These are phyloP conservation scores for Thielaviopsis musarum DNA, from an alignment of 2,329 filamentous ascomycete species.

Conservation along the genomic window DNA sequence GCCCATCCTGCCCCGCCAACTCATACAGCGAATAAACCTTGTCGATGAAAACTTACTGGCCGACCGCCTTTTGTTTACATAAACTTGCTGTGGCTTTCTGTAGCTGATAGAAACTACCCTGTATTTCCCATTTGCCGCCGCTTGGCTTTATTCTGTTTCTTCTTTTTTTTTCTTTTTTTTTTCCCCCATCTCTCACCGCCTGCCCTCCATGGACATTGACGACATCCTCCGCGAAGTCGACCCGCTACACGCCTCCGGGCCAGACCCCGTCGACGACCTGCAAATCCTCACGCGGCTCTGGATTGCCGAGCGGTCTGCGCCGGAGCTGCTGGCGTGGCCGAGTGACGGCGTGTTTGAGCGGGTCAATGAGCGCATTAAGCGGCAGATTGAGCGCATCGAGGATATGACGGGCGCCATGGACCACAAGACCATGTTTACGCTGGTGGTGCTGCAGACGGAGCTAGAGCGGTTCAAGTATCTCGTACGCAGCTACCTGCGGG, in stretches of 20 bases:
- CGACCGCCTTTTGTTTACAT: background rate
- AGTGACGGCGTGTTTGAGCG: slow-evolving; percentile 64
- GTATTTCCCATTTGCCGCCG: no score
- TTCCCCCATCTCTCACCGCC: no score
- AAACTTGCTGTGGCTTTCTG: background rate
- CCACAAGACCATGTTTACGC: slow-evolving; percentile 75
- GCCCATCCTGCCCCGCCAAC: no score
- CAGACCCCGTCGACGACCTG: slow-evolving; percentile 50
- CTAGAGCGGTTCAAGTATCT: slow-evolving; percentile 88
- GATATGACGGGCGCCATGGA: slow-evolving; percentile 73
- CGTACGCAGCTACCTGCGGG: slow-evolving; percentile 64
- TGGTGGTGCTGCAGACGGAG: slow-evolving; percentile 93
- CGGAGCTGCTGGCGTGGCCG: slow-evolving; percentile 61
- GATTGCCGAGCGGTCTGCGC: slow-evolving; percentile 80
- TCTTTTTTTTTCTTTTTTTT: no score
- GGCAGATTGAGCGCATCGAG: slow-evolving; percentile 55
- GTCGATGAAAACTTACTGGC: background rate
- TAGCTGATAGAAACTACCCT: no score
- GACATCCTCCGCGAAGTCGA: slow-evolving; percentile 65
- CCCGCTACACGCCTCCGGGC: slow-evolving; percentile 36
- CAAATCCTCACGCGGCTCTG: slow-evolving; percentile 81
- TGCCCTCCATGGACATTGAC: slow-evolving; percentile 53
- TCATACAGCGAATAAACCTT: background rate
- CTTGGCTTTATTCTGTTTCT: no score
- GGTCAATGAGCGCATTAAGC: slow-evolving; percentile 54